Conservation (phyloP, 805 yeast species). For the Dipodascus geniculatus region DNA sequence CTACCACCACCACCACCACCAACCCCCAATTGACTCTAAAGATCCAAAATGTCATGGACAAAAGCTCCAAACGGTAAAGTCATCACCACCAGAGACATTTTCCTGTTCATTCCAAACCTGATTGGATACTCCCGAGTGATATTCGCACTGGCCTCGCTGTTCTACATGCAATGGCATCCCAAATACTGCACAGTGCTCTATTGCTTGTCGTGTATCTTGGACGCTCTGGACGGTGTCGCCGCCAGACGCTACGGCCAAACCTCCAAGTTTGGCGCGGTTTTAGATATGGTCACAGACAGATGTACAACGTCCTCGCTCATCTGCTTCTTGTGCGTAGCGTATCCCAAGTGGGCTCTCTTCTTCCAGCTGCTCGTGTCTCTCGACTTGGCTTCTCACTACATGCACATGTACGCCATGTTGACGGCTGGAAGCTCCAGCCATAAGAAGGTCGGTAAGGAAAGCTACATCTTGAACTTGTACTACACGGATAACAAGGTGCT, state of each 20-base stretch:
- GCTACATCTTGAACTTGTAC: conserved; percentile 68
- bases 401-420: conserved; percentile 96
- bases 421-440: conserved; percentile 71
- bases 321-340: conserved; percentile 70
- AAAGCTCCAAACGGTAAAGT: conserved; percentile 7
- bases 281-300: conserved; percentile 98
- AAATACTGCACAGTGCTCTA: conserved; percentile 64
- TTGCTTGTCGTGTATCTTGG: conserved; percentile 80
- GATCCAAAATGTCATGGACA: neutral
- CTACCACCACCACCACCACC: too few species aligned
- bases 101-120: conserved; percentile 77
- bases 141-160: conserved; percentile 69
- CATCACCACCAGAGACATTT: conserved; percentile 42
- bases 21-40: too few species aligned
- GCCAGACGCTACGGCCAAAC: conserved; percentile 86
- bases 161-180: conserved; percentile 78
- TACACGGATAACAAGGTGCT: conserved; percentile 77
- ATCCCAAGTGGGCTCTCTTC: conserved; percentile 53
- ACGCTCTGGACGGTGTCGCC: conserved; percentile 93
- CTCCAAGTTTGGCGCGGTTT: conserved; percentile 87
- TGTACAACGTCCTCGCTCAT: conserved; percentile 93
- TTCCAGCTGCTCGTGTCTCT: conserved; percentile 81
- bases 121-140: conserved; percentile 82
- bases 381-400: conserved; percentile 81
- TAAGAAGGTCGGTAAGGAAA: conserved; percentile 65